phyloP scores from a whole-genome alignment of 2,329 filamentous ascomycete species.

The Fusarium sulawesiense region DNA sequence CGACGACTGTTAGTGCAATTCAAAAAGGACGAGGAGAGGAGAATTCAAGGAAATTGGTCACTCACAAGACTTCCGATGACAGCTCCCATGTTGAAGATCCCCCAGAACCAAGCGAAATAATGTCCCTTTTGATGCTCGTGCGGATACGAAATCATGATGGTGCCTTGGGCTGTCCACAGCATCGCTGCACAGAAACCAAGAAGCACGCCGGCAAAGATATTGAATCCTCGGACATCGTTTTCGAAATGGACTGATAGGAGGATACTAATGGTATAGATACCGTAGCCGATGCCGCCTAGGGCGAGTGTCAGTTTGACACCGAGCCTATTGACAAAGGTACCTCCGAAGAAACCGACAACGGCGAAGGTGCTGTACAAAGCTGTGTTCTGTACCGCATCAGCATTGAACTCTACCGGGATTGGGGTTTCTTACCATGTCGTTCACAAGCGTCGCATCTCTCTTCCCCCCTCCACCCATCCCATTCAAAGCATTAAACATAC shows the following conservation, averaged over 20 bases:
- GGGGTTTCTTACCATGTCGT: slow-evolving; percentile 48
- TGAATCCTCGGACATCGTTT: slow-evolving; percentile 47
- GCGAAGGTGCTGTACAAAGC: slow-evolving; percentile 78
- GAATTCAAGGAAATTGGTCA: background rate
- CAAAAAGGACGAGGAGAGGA: no score
- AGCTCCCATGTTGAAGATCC: slow-evolving; percentile 91
- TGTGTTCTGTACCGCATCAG: slow-evolving; percentile 49
- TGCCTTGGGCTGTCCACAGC: slow-evolving; percentile 84
- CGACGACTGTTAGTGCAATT: no score
- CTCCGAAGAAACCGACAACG: slow-evolving; percentile 74
- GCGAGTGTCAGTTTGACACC: slow-evolving; percentile 75
- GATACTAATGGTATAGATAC: slow-evolving; percentile 74
- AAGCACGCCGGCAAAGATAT: slow-evolving; percentile 77
- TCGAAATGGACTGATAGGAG: slow-evolving; percentile 72
- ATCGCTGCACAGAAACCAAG: slow-evolving; percentile 83
- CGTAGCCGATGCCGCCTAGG: slow-evolving; percentile 80
- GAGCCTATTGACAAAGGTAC: slow-evolving; percentile 79
- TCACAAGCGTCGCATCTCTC: slow-evolving; percentile 59
- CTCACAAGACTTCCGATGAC: slow-evolving; percentile 79
- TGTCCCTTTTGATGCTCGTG: slow-evolving; percentile 83
- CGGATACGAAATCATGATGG: slow-evolving; percentile 91
- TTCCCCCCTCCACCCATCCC: slow-evolving; percentile 70
- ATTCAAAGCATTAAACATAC: slow-evolving; percentile 76
- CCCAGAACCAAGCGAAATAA: slow-evolving; percentile 93
- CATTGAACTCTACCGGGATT: no score